Evolutionary conservation across 192 early-diverging fungal genomes (phyloP).

Genomic region (Entomortierella parvispora): DNA sequence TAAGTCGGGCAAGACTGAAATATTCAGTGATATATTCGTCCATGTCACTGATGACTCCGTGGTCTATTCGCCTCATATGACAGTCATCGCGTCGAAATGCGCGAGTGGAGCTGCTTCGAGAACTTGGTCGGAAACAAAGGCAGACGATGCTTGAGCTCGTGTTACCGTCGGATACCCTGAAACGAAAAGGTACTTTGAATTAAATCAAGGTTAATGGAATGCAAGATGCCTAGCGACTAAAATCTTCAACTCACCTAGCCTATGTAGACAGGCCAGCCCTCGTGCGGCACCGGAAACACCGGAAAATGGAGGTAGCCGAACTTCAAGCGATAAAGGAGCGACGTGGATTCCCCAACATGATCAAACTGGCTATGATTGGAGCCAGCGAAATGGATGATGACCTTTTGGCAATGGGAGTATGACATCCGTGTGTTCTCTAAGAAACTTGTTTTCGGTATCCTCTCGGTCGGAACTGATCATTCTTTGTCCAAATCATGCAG

Average conservation of each 20-base stretch:
- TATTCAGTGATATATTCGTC: not conserved
- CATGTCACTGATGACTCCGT: not conserved
- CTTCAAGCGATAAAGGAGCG: slow-evolving; percentile 51
- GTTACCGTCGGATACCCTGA: slow-evolving; percentile 17
- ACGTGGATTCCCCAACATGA: slow-evolving; percentile 55
- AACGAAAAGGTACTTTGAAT: slow-evolving; percentile 47
- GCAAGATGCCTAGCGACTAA: no score
- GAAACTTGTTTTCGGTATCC: no score
- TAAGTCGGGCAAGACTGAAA: not conserved
- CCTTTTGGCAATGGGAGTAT: slow-evolving; percentile 53
- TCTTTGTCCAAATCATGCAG: not conserved
- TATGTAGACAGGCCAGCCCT: slow-evolving; percentile 47
- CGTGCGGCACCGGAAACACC: slow-evolving; percentile 45
- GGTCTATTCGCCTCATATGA: not conserved
- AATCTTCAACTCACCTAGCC: no score
- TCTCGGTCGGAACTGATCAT: no score
- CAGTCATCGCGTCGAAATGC: slow-evolving; percentile 32
- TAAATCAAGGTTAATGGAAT: no score
- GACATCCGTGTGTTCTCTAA: slow-evolving; percentile 5
- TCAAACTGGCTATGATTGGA: slow-evolving; percentile 24
- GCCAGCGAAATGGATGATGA: slow-evolving; percentile 56
- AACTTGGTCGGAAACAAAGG: slow-evolving; percentile 28
- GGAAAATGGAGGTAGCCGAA: slow-evolving; percentile 51
- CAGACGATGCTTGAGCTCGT: slow-evolving; percentile 31
- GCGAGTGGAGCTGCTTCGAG: slow-evolving; percentile 16